Conservation (phyloP, 2,329 filamentous ascomycete species). For the Akanthomyces uredinophilus region DNA sequence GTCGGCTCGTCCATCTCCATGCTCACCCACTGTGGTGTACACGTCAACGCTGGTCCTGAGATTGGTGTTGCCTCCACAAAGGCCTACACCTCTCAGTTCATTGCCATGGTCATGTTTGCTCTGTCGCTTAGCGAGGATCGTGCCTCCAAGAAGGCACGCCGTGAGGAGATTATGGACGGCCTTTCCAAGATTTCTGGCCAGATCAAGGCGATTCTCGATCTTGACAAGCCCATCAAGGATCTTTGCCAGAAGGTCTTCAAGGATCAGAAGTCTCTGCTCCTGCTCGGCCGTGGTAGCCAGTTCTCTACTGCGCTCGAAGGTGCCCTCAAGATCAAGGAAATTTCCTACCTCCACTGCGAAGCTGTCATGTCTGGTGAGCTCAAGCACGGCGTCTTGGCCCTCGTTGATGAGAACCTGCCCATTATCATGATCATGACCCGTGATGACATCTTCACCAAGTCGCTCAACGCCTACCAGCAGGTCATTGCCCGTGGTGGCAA, state of each 20-base stretch:
- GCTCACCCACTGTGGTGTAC: conserved; percentile 98
- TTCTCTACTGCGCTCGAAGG: conserved; percentile 96
- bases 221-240: conserved; percentile 90
- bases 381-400: conserved; percentile 95
- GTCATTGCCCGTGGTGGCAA: conserved; percentile 94
- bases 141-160: conserved; percentile 84
- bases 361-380: conserved; percentile 99
- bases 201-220: conserved; percentile 85
- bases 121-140: conserved; percentile 94
- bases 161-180: conserved; percentile 94
- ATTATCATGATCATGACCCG: conserved; percentile 99
- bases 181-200: conserved; percentile 82
- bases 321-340: conserved; percentile 99
- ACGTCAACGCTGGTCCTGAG: conserved; percentile 97
- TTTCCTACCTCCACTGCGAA: conserved; percentile 98
- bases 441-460: conserved; percentile 95
- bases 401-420: conserved; percentile 96
- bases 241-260: conserved; percentile 90
- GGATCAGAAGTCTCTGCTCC: conserved; percentile 91
- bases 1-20: conserved; percentile 98
- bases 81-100: conserved; percentile 98
- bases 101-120: conserved; percentile 99
- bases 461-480: conserved; percentile 99
- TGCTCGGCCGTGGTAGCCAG: conserved; percentile 91
- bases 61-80: conserved; percentile 99